Base-by-base conservation (phyloP, 108 stramenopile species). In the Hondaea fermentalgiana region DNA sequence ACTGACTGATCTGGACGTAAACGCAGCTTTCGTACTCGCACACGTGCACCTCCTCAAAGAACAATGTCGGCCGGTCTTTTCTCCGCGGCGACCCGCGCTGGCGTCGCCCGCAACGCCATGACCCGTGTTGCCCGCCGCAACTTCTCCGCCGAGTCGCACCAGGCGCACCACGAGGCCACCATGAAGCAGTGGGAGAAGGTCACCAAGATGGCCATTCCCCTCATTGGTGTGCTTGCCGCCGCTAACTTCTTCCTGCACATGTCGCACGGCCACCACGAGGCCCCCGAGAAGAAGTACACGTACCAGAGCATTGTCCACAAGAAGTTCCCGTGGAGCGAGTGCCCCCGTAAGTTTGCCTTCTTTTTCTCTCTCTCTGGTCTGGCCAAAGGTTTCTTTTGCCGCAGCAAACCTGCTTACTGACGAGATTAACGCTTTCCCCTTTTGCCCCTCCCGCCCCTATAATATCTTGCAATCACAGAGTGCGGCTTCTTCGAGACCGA, bases 131-230 rank as follows among this genome's bases (percentile, higher is more conserved):
- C 76, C 49, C 45, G 76, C 49, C 45, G 76, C 16, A 16, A 16
- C 49, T 83, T 83, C 76, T 83, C 76, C 76, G 76, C 76, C 10
- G 76, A 83, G 43, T 69, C 64, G 35, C 76, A 83, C 76, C 76
- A 83, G 76, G 76, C 76, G 6, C 76, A 83, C 76, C 76, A 83
- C 51, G 76, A 83, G 76, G 76, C 76, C 51, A 83, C 76, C 76
- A 83, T 83, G 76, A 83, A 83, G 76, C 76, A 83, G 76, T 83
- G 76, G 76, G 76, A 83, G 76, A 83, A 53, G 76, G 51, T 83
- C 76, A 83, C 76, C 76, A 83, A 83, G 76, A 55, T 83, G 17
- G 76, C 76, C 76, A 0, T 83, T 12, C 76, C 76, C 51, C 25
- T 83, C 49, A 53, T 83, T 53, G 76, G 76, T 35, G 49, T 83